These are phyloP conservation scores for Globisporangium cederbergense DNA, from an alignment of 352 stramenopile species.

Conservation along the genomic window DNA sequence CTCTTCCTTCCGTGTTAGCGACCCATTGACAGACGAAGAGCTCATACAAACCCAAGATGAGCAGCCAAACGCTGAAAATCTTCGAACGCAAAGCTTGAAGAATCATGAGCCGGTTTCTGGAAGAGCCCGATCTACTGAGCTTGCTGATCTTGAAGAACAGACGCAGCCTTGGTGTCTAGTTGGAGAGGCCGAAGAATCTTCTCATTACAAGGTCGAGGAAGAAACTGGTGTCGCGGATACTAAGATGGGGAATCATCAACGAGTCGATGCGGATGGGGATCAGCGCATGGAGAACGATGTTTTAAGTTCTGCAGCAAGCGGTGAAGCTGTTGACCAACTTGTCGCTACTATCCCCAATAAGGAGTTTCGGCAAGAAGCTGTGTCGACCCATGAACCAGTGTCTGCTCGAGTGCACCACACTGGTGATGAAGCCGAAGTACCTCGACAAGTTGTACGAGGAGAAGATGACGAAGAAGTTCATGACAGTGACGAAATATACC, in stretches of 20 bases:
- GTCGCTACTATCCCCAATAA: neutral
- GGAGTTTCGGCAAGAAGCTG: neutral
- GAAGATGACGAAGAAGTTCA: neutral
- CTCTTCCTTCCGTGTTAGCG: neutral
- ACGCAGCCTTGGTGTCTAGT: neutral
- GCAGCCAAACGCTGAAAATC: neutral
- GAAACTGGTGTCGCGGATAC: neutral
- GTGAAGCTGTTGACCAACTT: too few relatives aligned
- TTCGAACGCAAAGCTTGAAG: neutral
- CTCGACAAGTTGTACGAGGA: neutral
- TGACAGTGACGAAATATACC: neutral
- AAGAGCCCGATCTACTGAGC: neutral
- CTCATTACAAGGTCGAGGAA: neutral
- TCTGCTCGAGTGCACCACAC: neutral
- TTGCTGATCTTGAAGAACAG: neutral
- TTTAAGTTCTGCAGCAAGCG: too few relatives aligned
- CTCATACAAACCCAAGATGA: neutral
- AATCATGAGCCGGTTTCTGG: neutral
- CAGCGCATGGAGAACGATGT: too few relatives aligned
- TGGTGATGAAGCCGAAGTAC: neutral
- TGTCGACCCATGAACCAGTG: neutral
- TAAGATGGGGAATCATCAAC: neutral
- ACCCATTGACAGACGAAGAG: too few relatives aligned
- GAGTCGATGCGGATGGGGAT: too few relatives aligned
- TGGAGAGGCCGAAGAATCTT: neutral